Conservation (phyloP, 768 basidiomycete genomes). For the Hericium coralloides region DNA sequence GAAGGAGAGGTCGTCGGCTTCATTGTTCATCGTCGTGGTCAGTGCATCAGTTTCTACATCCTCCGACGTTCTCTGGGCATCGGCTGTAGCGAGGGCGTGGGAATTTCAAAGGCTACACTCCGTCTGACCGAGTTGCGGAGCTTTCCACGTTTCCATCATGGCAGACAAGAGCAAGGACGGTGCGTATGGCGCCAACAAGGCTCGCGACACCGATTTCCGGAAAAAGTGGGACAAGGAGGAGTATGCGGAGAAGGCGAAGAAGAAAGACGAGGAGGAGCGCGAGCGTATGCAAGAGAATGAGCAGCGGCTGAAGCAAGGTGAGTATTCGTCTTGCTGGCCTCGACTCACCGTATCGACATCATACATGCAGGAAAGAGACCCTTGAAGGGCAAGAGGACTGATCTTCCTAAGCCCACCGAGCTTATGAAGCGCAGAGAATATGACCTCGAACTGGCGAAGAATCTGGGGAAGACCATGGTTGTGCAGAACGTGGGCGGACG, state of each 20-base stretch:
- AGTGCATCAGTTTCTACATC: background rate
- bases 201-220: conserved; percentile 20
- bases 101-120: background rate
- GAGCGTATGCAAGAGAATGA: conserved; percentile 29
- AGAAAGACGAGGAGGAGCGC: conserved; percentile 28
- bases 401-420: conserved; percentile 89
- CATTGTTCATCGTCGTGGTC: conserved; percentile 14
- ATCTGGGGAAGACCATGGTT: conserved; percentile 90
- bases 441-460: conserved; percentile 87
- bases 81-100: background rate
- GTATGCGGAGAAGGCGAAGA: conserved; percentile 31
- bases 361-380: conserved; percentile 67
- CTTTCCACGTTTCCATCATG: conserved; percentile 2
- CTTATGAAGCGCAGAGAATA: conserved; percentile 83
- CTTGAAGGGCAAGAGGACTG: conserved; percentile 54
- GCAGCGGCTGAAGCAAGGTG: conserved; percentile 70
- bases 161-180: conserved; percentile 15
- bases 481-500: conserved; percentile 76
- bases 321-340: conserved; percentile 2
- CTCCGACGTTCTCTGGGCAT: background rate
- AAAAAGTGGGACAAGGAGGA: conserved; percentile 41
- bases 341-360: background rate
- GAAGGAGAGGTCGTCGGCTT: conserved; percentile 34
- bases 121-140: background rate
- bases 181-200: conserved; percentile 14